Conservation (phyloP, 495 filamentous ascomycete genomes). For the Lasiosphaeriaceae sp. region DNA sequence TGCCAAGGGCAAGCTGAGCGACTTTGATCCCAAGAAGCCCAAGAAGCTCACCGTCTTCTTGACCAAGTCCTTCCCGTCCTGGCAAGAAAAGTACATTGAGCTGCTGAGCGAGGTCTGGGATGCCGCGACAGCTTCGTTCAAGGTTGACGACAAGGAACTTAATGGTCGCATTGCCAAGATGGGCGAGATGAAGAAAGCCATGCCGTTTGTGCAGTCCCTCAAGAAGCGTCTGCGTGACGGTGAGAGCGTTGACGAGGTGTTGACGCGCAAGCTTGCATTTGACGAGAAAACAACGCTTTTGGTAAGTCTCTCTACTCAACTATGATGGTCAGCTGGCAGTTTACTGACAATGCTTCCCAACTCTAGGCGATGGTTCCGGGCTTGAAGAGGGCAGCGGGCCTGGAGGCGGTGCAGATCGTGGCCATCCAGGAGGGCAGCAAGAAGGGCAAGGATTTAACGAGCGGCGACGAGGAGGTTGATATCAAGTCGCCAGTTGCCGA, state of each 20-base stretch:
- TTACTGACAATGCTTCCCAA: background rate
- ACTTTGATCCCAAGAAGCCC: slow-evolving; percentile 83
- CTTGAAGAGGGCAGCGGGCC: slow-evolving; percentile 58
- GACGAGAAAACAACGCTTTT: slow-evolving; percentile 70
- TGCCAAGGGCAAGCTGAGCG: slow-evolving; percentile 76
- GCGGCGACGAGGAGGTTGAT: slow-evolving; percentile 50
- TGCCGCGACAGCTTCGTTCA: slow-evolving; percentile 35
- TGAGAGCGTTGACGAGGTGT: slow-evolving; percentile 58
- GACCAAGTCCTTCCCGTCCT: slow-evolving; percentile 72
- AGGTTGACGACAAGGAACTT: slow-evolving; percentile 73
- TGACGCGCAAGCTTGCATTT: slow-evolving; percentile 79
- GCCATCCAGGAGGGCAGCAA: slow-evolving; percentile 68
- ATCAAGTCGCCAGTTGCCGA: slow-evolving; percentile 56
- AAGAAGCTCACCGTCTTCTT: slow-evolving; percentile 89
- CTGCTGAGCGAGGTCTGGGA: slow-evolving; percentile 62
- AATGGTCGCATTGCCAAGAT: slow-evolving; percentile 71
- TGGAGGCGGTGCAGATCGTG: slow-evolving; percentile 59
- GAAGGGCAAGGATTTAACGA: slow-evolving; percentile 51
- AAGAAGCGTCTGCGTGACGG: slow-evolving; percentile 71
- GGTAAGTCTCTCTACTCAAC: slow-evolving; percentile 28
- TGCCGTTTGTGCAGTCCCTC: slow-evolving; percentile 89
- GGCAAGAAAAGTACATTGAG: slow-evolving; percentile 91
- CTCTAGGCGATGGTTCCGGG: slow-evolving; percentile 37
- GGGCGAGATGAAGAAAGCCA: slow-evolving; percentile 89
- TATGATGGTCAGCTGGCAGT: background rate